Percentiles rank a stretch among this genome's conserved stretches.
These are phyloP conservation scores for Saturnispora bothae DNA, from an alignment of 805 yeast species.

Conservation along the genomic window DNA sequence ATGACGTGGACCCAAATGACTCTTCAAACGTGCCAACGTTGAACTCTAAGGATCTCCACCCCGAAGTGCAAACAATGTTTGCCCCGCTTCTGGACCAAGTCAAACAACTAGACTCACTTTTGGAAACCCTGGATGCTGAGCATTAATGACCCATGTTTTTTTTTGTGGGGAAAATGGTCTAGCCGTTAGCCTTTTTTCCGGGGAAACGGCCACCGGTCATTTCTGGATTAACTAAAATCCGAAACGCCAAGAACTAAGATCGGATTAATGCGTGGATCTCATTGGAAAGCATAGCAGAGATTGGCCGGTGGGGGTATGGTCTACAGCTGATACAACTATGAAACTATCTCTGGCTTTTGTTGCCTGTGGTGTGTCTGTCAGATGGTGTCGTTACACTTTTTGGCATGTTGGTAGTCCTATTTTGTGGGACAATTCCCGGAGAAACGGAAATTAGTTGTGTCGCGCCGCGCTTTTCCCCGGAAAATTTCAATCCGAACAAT, in stretches of 20 bases:
- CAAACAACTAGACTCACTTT: neutral
- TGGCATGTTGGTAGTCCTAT: no score
- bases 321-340: neutral
- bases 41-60: neutral
- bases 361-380: no score
- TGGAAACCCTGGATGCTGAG: neutral
- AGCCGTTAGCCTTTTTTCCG: neutral
- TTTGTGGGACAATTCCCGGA: no score
- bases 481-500: no score
- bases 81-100: neutral
- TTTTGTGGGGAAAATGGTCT: neutral
- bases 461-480: neutral
- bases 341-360: no score
- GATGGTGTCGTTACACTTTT: no score
- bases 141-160: neutral
- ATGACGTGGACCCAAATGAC: neutral
- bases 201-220: no score
- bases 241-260: no score
- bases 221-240: no score
- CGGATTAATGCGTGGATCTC: no score
- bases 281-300: neutral
- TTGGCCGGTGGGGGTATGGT: neutral
- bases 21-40: neutral
- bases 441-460: no score
- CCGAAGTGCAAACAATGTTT: neutral